Evolutionary conservation across 768 basidiomycete species (phyloP), one percentile per base, ranked within the genome.

Genomic region (Tylopilus plumbeoviolaceoides): DNA sequence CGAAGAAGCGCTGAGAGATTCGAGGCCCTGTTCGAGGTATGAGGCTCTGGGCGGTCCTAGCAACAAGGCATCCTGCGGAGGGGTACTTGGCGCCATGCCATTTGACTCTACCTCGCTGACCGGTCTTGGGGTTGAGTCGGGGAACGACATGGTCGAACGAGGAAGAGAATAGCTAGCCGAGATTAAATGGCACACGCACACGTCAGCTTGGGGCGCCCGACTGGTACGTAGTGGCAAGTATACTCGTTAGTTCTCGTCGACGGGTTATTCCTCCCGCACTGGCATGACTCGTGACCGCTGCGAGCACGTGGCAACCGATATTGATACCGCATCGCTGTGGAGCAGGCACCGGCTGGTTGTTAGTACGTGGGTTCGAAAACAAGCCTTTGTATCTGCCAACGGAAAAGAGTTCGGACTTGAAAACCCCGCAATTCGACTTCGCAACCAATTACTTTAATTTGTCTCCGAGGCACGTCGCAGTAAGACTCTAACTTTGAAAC

Each of bases 21-120:
- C 63, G 20, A 52, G 54, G 20, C 51, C 57, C 31, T 64, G 56
- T 6, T 56, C 64, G n/a, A 68, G 47, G 25, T 62, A 70, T 7
- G 62, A 68, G 23, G 57, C 62, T 44, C 66, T 62, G 4, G 64
- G 68, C 14, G 56, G 67, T 33, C 31, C 50, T 1, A 62, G 23
- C 3, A 44, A 6, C 45, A 14, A 42, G 41, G 33, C 5, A 3
- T 54, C 54, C 25, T 51, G 48, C 1, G 48, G 25, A 39, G 62
- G 57, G 28, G 51, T 58, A 47, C 51, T 58, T 6, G 54, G 47
- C 10, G 38, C 52, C 11, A 49, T 59, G 20, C 14, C 30, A 31
- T 44, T 53, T 4, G 55, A 48, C 21, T 58, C 63, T n/a, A 51
- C 27, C 44, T 58, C 54, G 8, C 59, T 66, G n/a, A 47, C 56